Evolutionary conservation across 2,329 filamentous ascomycete species (phyloP).

Genomic region (Neopestalotiopsis rosae): DNA sequence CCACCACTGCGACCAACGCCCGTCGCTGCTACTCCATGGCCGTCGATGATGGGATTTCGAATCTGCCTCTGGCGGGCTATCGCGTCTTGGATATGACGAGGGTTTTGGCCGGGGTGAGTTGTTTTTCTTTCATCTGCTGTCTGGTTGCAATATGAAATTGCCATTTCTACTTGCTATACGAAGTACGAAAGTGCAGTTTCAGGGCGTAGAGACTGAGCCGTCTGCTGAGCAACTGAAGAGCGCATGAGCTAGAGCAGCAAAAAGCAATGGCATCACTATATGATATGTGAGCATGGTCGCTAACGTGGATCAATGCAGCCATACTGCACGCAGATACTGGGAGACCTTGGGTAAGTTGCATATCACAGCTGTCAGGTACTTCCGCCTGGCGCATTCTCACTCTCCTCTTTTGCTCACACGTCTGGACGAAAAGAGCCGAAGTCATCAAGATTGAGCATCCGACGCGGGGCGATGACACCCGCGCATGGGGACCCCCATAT

Average conservation of each 20-base stretch:
- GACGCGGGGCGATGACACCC: slow-evolving; percentile 86
- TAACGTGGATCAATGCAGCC: slow-evolving; percentile 60
- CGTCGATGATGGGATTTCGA: slow-evolving; percentile 29
- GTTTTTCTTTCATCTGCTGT: slow-evolving; percentile 11
- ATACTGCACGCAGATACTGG: slow-evolving; percentile 96
- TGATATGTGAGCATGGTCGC: slow-evolving; percentile 18
- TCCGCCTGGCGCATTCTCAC: background rate
- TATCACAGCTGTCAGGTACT: slow-evolving; percentile 17
- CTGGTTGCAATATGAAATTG: slow-evolving; percentile 14
- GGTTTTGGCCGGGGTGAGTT: slow-evolving; percentile 87
- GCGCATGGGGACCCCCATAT: slow-evolving; percentile 96
- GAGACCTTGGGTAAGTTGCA: slow-evolving; percentile 82
- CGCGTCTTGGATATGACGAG: slow-evolving; percentile 95
- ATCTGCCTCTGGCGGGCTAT: slow-evolving; percentile 79
- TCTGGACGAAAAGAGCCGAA: slow-evolving; percentile 61
- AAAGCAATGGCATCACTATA: background rate
- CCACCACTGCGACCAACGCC: background rate
- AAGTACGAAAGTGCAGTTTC: background rate
- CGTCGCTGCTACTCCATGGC: slow-evolving; percentile 32
- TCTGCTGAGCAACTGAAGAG: background rate
- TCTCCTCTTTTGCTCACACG: slow-evolving; percentile 32
- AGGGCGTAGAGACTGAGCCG: background rate
- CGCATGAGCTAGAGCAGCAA: background rate
- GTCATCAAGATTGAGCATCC: slow-evolving; percentile 98
- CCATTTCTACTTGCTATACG: too few relatives aligned